Conservation (phyloP, 2,329 filamentous ascomycete species). For the Aspergillus sclerotialis region DNA sequence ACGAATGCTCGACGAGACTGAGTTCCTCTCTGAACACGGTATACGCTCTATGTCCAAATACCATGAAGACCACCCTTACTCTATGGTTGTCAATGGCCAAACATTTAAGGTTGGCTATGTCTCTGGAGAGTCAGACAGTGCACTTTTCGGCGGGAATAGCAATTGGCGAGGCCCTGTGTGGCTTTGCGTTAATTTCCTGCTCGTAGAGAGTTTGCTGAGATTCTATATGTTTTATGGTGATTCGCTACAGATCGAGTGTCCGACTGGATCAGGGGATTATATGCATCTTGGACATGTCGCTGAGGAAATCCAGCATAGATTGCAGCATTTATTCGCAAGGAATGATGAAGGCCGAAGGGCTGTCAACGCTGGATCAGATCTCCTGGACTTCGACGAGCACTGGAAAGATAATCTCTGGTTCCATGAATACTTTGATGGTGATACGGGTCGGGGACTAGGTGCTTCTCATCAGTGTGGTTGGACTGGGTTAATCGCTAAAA, state of each 20-base stretch:
- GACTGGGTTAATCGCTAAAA: constrained; percentile 90
- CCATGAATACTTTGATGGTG: constrained; percentile 95
- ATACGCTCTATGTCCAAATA: constrained; percentile 88
- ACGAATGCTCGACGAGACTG: constrained; percentile 88
- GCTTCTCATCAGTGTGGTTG: constrained; percentile 94
- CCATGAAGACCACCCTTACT: constrained; percentile 83
- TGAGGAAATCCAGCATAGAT: constrained; percentile 87
- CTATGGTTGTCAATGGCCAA: constrained; percentile 93
- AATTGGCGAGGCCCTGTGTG: constrained; percentile 97
- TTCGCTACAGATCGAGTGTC: constrained; percentile 82
- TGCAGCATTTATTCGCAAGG: constrained; percentile 84
- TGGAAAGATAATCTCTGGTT: constrained; percentile 96
- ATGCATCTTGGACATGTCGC: constrained; percentile 95
- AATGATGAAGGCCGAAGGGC: constrained; percentile 80
- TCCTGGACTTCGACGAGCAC: constrained; percentile 82
- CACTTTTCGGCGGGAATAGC: constrained; percentile 92
- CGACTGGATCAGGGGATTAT: constrained; percentile 83
- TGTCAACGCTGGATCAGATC: constrained; percentile 77
- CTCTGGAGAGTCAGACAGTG: constrained; percentile 91
- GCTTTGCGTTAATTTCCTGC: constrained; percentile 91
- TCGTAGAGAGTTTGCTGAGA: constrained; percentile 87
- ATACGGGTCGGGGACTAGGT: constrained; percentile 79
- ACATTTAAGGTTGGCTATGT: constrained; percentile 83
- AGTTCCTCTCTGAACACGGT: constrained; percentile 85
- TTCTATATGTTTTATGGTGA: constrained; percentile 97